A percentile compares a stretch with the other conserved stretches of the same genome.
These are phyloP conservation scores for Plasmodium malariae DNA, from an alignment of 169 alveolate genomes.

Conservation along the genomic window DNA sequence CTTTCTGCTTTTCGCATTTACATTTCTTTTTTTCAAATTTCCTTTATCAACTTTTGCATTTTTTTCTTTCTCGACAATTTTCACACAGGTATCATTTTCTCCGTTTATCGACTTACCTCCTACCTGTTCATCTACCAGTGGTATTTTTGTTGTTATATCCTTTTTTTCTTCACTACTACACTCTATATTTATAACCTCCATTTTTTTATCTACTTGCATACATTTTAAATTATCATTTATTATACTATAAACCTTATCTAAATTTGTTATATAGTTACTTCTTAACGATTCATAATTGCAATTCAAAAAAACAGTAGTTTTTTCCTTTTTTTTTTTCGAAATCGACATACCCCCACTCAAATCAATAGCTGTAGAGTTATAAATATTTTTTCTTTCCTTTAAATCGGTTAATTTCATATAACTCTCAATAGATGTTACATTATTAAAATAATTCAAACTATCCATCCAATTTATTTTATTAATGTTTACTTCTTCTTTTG, in stretches of 20 bases:
- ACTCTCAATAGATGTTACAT: conserved; percentile 21
- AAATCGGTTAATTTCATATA: conserved; percentile 35
- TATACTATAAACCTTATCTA: conserved; percentile 43
- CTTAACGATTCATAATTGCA: conserved; percentile 32
- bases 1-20: background rate
- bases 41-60: background rate
- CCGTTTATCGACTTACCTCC: background rate
- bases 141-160: background rate
- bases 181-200: background rate
- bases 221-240: conserved; percentile 44
- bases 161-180: background rate
- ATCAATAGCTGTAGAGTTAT: background rate
- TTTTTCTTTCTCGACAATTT: background rate
- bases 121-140: background rate
- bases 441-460: conserved; percentile 44
- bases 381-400: background rate
- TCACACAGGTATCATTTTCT: background rate
- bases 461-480: conserved; percentile 50
- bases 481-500: conserved; percentile 51
- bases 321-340: conserved; percentile 5
- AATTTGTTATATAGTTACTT: conserved; percentile 20
- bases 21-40: background rate
- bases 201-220: background rate
- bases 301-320: conserved; percentile 13
- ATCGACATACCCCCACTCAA: background rate